Evolutionary conservation across 192 early-diverging fungal genomes (phyloP).

Genomic region (Paraglomus brasilianum): DNA sequence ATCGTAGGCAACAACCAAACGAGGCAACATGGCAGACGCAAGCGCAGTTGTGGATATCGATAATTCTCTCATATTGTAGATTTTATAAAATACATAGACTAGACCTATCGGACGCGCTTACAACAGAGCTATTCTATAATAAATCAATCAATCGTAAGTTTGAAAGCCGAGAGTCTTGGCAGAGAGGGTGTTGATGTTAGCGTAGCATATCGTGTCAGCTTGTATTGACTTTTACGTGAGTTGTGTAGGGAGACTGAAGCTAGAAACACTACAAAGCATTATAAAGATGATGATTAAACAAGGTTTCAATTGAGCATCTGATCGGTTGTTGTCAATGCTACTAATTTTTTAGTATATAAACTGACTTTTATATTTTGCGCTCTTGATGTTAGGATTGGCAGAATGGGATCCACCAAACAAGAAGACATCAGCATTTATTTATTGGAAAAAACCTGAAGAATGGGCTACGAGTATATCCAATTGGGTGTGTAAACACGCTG

Average conservation of each 20-base stretch:
- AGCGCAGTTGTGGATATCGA: constrained; percentile 70
- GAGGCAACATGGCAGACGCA: constrained; percentile 82
- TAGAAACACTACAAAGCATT: constrained; percentile 68
- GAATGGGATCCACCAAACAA: constrained; percentile 52
- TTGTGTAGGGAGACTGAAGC: constrained; percentile 50
- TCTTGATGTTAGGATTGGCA: constrained; percentile 46
- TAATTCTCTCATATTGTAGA: constrained; percentile 72
- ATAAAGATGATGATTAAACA: constrained; percentile 73
- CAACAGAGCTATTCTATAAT: constrained; percentile 69
- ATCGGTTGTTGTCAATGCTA: neutral
- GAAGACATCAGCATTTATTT: constrained; percentile 64
- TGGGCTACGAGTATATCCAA: constrained; percentile 81
- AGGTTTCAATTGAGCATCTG: constrained; percentile 55
- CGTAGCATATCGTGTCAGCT: neutral
- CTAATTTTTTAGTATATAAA: constrained; percentile 5
- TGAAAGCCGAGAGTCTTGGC: neutral
- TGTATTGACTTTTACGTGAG: neutral
- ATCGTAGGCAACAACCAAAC: constrained; percentile 72
- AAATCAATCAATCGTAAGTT: constrained; percentile 60
- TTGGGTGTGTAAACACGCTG: constrained; percentile 62
- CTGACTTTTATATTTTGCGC: neutral
- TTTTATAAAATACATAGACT: constrained; percentile 63
- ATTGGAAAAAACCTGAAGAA: constrained; percentile 88
- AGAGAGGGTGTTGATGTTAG: neutral
- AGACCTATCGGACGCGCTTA: constrained; percentile 57